These are phyloP conservation scores for Candida krabiensis DNA, from an alignment of 805 yeast species.

Conservation along the genomic window DNA sequence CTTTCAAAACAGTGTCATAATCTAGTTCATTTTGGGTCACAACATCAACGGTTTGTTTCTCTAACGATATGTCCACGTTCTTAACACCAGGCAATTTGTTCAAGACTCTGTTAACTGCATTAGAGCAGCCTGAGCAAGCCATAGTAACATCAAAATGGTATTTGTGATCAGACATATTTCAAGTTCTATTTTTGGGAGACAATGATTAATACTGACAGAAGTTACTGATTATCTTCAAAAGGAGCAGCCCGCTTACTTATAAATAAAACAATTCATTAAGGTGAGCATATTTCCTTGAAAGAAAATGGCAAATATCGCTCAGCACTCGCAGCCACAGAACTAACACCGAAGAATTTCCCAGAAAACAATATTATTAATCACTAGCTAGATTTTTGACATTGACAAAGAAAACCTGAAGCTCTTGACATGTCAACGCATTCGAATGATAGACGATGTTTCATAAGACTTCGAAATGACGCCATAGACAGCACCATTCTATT, in stretches of 20 bases:
- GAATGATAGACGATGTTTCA: slow-evolving; percentile 5
- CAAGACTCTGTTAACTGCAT: slow-evolving; percentile 79
- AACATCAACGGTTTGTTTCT: slow-evolving; percentile 80
- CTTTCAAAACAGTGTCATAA: slow-evolving; percentile 76
- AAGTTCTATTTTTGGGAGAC: slow-evolving; percentile 21
- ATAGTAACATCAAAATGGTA: slow-evolving; percentile 81
- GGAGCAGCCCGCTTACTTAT: too few relatives aligned
- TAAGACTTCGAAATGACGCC: background rate
- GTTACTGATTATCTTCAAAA: too few relatives aligned
- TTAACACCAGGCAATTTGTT: slow-evolving; percentile 72
- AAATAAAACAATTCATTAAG: too few relatives aligned
- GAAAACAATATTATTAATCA: too few relatives aligned
- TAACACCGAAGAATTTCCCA: background rate
- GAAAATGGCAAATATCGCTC: background rate
- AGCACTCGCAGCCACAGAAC: too few relatives aligned
- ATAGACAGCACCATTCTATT: slow-evolving; percentile 5
- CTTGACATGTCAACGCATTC: too few relatives aligned
- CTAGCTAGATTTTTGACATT: too few relatives aligned
- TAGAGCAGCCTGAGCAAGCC: slow-evolving; percentile 87
- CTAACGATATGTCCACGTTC: slow-evolving; percentile 70
- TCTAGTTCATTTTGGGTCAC: slow-evolving; percentile 51
- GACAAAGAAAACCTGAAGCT: too few relatives aligned
- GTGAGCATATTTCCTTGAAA: too few relatives aligned
- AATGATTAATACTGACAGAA: too few relatives aligned
- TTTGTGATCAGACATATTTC: slow-evolving; percentile 52